phyloP scores from a whole-genome alignment of 1,139 yeast genomes.

The Geotrichum histeridarum region DNA sequence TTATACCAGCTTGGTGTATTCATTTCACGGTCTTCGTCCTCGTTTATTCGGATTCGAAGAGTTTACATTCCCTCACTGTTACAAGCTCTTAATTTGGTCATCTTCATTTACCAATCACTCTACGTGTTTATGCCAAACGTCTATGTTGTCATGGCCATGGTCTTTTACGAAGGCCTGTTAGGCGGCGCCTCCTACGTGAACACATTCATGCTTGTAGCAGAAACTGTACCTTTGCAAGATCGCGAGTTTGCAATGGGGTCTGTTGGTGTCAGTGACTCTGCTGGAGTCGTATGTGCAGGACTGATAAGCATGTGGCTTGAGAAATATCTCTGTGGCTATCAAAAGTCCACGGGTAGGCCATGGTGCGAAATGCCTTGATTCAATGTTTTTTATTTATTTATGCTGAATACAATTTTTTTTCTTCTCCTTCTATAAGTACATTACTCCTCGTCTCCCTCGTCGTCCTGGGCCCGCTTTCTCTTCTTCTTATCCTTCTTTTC shows the following conservation, averaged over 20 bases:
- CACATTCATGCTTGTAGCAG: conserved; percentile 74
- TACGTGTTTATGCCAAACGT: conserved; percentile 57
- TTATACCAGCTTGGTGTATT: conserved; percentile 90
- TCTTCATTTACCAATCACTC: conserved; percentile 62
- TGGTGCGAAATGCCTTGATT: conserved; percentile 36
- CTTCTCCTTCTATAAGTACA: neutral
- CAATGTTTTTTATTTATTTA: neutral
- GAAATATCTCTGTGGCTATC: conserved; percentile 63
- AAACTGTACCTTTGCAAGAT: conserved; percentile 48
- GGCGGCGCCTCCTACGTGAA: conserved; percentile 91
- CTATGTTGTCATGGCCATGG: conserved; percentile 55
- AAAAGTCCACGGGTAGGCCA: conserved; percentile 42
- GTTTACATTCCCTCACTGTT: conserved; percentile 60
- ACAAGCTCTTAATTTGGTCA: conserved; percentile 60
- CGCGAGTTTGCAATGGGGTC: conserved; percentile 90
- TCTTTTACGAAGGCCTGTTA: conserved; percentile 76
- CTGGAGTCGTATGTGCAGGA: conserved; percentile 83
- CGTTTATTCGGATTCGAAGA: conserved; percentile 53
- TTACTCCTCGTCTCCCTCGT: conserved; percentile 19
- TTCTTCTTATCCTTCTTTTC: conserved; percentile 28
- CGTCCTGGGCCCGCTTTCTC: conserved; percentile 28
- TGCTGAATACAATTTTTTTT: neutral
- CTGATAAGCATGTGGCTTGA: conserved; percentile 69
- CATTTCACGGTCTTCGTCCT: conserved; percentile 77
- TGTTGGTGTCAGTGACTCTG: conserved; percentile 88